phyloP scores from a whole-genome alignment of 257 asterid species.

The Solanum tarapatanum region DNA sequence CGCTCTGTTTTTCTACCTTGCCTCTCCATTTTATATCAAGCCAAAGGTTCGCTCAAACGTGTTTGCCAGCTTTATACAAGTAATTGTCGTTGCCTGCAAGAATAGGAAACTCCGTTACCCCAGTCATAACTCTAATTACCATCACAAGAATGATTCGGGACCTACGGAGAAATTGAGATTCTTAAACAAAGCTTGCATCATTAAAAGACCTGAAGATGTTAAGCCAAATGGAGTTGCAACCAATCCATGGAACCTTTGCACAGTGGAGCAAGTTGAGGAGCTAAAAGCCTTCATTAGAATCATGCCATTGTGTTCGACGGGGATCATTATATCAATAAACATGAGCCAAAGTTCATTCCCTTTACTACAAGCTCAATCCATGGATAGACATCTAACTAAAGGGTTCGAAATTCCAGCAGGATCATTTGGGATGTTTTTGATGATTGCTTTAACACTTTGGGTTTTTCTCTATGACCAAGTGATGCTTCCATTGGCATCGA shows the following conservation, averaged over 20 bases:
- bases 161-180: slow-evolving; percentile 31
- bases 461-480: slow-evolving; percentile 37
- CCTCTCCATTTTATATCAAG: slow-evolving; percentile 36
- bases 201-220: slow-evolving; percentile 6
- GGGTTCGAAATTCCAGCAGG: not conserved
- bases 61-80: slow-evolving; percentile 31
- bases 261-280: slow-evolving; percentile 25
- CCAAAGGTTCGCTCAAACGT: slow-evolving; percentile 24
- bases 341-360: slow-evolving; percentile 1
- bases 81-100: slow-evolving; percentile 31
- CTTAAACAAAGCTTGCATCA: slow-evolving; percentile 21
- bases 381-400: not conserved
- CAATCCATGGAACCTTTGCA: slow-evolving; percentile 22
- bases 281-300: slow-evolving; percentile 19
- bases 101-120: slow-evolving; percentile 22
- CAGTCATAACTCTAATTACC: slow-evolving; percentile 15
- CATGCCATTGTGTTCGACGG: slow-evolving; percentile 18
- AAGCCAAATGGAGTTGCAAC: slow-evolving; percentile 12
- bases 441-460: slow-evolving; percentile 34
- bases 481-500: slow-evolving; percentile 44
- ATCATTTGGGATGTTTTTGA: not conserved
- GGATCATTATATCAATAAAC: not conserved
- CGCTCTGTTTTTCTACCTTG: slow-evolving; percentile 27
- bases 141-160: slow-evolving; percentile 24
- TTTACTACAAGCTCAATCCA: not conserved